A percentile compares a stretch with the other conserved stretches of the same genome.
Conservation (phyloP, 306 rosid genomes). For the Aeschynomene evenia region DNA sequence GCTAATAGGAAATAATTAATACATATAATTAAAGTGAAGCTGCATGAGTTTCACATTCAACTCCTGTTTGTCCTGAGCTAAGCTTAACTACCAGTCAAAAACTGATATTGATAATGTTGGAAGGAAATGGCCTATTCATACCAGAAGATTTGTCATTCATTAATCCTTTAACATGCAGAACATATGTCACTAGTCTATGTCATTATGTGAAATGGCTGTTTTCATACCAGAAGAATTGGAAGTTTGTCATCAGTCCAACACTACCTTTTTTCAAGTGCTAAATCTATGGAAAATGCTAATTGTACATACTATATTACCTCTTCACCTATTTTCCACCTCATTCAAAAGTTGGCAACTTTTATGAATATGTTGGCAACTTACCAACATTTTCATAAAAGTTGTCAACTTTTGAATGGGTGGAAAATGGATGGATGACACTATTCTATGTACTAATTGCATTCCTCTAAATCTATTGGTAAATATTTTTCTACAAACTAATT, state of each 20-base stretch:
- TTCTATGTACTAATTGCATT: too few relatives aligned
- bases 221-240: background rate
- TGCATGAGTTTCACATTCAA: constrained; percentile 4
- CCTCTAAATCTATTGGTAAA: too few relatives aligned
- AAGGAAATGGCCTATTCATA: background rate
- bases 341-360: too few relatives aligned
- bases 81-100: background rate
- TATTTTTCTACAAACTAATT: too few relatives aligned
- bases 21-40: background rate
- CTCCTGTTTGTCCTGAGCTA: background rate
- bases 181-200: background rate
- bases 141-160: background rate
- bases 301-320: too few relatives aligned
- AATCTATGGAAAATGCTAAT: too few relatives aligned
- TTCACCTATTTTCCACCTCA: too few relatives aligned
- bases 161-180: background rate
- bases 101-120: background rate
- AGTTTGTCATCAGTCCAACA: background rate
- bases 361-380: too few relatives aligned
- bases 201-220: background rate
- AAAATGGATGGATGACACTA: too few relatives aligned
- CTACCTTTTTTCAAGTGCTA: background rate
- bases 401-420: too few relatives aligned
- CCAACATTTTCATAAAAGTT: too few relatives aligned
- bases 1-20: background rate